A percentile compares a stretch with the other conserved stretches of the same genome.
These are phyloP conservation scores for Leptographium wingfieldii DNA, from an alignment of 2,329 filamentous ascomycete species.

Conservation along the genomic window DNA sequence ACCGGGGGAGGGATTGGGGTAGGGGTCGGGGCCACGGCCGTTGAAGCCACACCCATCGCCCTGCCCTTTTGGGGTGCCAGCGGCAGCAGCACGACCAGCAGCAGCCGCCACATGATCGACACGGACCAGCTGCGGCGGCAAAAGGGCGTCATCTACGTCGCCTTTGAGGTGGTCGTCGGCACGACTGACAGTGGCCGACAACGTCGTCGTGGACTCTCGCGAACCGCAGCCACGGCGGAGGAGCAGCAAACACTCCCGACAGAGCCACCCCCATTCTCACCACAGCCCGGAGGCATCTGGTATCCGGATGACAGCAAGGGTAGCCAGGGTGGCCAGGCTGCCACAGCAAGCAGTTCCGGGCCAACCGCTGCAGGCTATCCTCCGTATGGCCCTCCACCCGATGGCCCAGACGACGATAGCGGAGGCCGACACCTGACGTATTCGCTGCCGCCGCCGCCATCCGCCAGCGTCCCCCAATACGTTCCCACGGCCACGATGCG, in stretches of 20 bases:
- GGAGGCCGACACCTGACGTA: too few species aligned
- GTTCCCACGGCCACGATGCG: slow-evolving; percentile 45
- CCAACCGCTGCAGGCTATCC: not conserved
- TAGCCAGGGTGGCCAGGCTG: slow-evolving; percentile 1
- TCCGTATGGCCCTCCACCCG: not conserved
- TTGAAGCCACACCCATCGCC: not conserved
- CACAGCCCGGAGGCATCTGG: not conserved
- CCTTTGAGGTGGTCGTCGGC: slow-evolving; percentile 79
- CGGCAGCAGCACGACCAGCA: slow-evolving; percentile 3
- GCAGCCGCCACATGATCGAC: slow-evolving; percentile 53
- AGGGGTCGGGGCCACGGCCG: too few species aligned
- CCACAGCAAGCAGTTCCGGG: not conserved
- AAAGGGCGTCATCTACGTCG: slow-evolving; percentile 79
- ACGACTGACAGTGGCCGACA: slow-evolving; percentile 61
- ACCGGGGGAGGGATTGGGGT: slow-evolving; percentile 14
- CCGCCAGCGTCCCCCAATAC: slow-evolving; percentile 24
- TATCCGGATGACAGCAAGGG: slow-evolving; percentile 13
- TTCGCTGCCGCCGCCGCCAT: slow-evolving; percentile 17
- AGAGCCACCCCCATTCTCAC: not conserved
- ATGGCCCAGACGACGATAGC: not conserved
- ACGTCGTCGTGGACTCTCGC: slow-evolving; percentile 22
- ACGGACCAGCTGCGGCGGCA: slow-evolving; percentile 77
- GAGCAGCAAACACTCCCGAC: slow-evolving; percentile 5
- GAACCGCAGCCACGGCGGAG: slow-evolving; percentile 5
- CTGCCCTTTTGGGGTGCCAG: slow-evolving; percentile 3